Evolutionary conservation across 1,284 basidiomycete genomes (phyloP), one percentile per base, ranked within the genome.

Genomic region (Cryptococcus wingfieldii): DNA sequence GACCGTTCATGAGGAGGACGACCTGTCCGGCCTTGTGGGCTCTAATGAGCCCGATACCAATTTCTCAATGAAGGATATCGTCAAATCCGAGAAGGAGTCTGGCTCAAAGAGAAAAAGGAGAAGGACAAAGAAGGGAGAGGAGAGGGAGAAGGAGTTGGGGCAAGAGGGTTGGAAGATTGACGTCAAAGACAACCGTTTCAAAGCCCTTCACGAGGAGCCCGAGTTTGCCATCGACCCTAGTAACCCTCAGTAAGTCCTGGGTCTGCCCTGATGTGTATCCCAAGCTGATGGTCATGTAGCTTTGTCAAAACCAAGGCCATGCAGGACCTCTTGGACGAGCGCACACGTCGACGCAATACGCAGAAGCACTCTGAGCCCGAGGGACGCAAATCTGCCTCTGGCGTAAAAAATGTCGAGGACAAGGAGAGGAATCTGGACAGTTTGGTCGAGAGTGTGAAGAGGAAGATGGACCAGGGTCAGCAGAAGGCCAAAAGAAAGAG

Each of bases 201-300:
- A 84, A 63, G 87, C 83, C 10, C 70, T 98, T 47, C 87, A 93
- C 71, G 89, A 97, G 63, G 89, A 98, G 70, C 86, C 92, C 67
- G 83, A 86, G 45, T 98, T 90, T 69, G 94, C 95, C 0, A 91
- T 99, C 65, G 96, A 98, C 74, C 95, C 96, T 19, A 90, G 86
- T 48, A 90, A 98, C 78, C 91, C 95, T 71, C 88, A 86, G 92
- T 94, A 69, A 64, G 90, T 81, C 3, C 48, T 54, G 23, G 23
- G 27, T 37, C 44, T 41, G 27, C 44, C 50, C 25, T 38, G 5
- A 16, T n/a, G 48, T 38, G 31, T 14, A 38, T 19, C 6, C 9
- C 18, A 42, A 38, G 41, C 18, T 25, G 25, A 12, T 34, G 38
- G 55, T 61, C 39, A 56, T 47, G 19, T 25, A 94, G 90, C 58